A percentile compares a stretch with the other conserved stretches of the same genome.
These are phyloP conservation scores for Peterozyma xylosa DNA, from an alignment of 805 yeast species.

Conservation along the genomic window DNA sequence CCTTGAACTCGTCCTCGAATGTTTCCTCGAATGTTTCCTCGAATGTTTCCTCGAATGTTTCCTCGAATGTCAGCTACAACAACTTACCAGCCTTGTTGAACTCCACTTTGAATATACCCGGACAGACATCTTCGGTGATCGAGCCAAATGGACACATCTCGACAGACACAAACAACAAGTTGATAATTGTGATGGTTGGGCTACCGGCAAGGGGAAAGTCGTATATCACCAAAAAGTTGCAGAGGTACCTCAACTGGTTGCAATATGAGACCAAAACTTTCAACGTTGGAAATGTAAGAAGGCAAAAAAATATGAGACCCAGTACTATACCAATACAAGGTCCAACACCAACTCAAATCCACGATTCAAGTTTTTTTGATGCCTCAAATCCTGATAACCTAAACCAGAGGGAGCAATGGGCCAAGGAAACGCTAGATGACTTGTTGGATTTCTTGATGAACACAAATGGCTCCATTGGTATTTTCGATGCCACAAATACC, in stretches of 20 bases:
- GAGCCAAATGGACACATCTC: neutral
- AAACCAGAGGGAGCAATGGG: constrained; percentile 41
- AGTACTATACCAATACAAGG: constrained; percentile 27
- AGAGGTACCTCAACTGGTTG: constrained; percentile 50
- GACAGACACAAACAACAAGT: constrained; percentile 25
- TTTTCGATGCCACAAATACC: constrained; percentile 57
- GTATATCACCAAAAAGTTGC: constrained; percentile 57
- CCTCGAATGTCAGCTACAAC: neutral
- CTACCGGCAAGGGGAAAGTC: constrained; percentile 76
- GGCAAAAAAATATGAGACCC: constrained; percentile 42
- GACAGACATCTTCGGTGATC: neutral
- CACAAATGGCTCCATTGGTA: constrained; percentile 41
- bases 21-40: too few relatives aligned
- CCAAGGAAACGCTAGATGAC: constrained; percentile 40
- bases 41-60: neutral
- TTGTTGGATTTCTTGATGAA: constrained; percentile 25
- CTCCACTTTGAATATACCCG: neutral
- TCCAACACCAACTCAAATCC: constrained; percentile 20
- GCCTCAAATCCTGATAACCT: constrained; percentile 32
- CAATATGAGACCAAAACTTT: constrained; percentile 60
- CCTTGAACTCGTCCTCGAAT: too few relatives aligned
- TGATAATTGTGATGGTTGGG: constrained; percentile 67
- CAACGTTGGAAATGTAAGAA: constrained; percentile 69
- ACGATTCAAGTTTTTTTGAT: constrained; percentile 35
- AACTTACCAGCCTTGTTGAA: neutral